Evolutionary conservation across 495 filamentous ascomycete species (phyloP).

Genomic region (Daldinia grandis): DNA sequence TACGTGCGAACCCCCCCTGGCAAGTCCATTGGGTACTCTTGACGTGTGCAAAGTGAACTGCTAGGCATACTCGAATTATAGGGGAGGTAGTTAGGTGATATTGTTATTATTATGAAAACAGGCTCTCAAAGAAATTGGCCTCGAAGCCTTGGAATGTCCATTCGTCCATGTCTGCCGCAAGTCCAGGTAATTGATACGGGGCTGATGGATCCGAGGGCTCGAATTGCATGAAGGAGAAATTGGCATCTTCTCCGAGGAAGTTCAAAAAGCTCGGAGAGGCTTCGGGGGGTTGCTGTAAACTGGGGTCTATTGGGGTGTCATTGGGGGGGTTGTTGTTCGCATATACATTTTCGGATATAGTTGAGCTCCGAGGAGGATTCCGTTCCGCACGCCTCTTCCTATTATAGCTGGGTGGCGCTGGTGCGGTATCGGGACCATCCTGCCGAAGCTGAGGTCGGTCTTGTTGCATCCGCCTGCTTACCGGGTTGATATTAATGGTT

Average conservation of each 20-base stretch:
- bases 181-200: constrained; percentile 35
- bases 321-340: not conserved
- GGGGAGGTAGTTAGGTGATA: not conserved
- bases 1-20: constrained; percentile 11
- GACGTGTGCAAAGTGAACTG: not conserved
- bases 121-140: constrained; percentile 48
- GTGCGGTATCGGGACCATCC: not conserved
- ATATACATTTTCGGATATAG: not conserved
- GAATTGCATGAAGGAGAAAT: constrained; percentile 48
- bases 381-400: not conserved
- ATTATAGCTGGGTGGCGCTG: not conserved
- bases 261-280: constrained; percentile 8
- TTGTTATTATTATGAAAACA: constrained; percentile 38
- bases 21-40: not conserved
- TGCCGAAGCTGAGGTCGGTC: constrained; percentile 2
- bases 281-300: constrained; percentile 7
- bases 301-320: constrained; percentile 4
- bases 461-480: constrained; percentile 9
- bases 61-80: not conserved
- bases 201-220: constrained; percentile 35
- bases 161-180: constrained; percentile 49
- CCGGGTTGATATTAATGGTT: constrained; percentile 55
- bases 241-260: constrained; percentile 26
- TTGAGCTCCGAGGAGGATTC: not conserved
- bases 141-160: constrained; percentile 56